These are phyloP conservation scores for Salix viminalis DNA, from an alignment of 345 rosid species.

Conservation along the genomic window DNA sequence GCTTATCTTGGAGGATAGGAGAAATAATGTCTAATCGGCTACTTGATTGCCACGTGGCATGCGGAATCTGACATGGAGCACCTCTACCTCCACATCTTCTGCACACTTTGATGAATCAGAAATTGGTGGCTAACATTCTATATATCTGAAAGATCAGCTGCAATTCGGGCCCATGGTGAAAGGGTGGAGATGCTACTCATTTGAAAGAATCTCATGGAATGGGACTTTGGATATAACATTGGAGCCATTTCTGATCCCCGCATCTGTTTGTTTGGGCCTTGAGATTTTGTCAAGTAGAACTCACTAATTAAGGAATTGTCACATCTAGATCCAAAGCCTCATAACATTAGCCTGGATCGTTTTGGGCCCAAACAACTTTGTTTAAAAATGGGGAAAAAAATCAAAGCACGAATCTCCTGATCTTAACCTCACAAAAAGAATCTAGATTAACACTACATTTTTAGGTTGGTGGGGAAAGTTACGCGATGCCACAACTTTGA, in stretches of 20 bases:
- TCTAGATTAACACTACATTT: neutral
- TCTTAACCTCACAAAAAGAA: neutral
- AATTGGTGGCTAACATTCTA: constrained; percentile 33
- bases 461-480: neutral
- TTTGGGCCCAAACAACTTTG: too few species aligned
- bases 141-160: neutral
- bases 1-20: constrained; percentile 62
- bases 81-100: constrained; percentile 15
- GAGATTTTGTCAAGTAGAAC: too few species aligned
- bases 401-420: neutral
- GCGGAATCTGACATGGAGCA: constrained; percentile 29
- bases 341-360: too few species aligned
- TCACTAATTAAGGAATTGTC: too few species aligned
- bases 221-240: neutral
- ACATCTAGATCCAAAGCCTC: too few species aligned
- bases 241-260: too few species aligned
- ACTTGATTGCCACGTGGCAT: constrained; percentile 42
- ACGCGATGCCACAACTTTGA: neutral
- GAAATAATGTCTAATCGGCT: constrained; percentile 31
- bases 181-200: neutral
- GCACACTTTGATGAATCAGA: constrained; percentile 25
- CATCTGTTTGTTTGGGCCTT: too few species aligned
- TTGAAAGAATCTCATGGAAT: neutral
- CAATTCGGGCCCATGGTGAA: neutral
- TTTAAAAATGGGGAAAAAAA: neutral